Percentiles rank a stretch among this genome's conserved stretches.
Conservation (phyloP, 331 rosid genomes). For the Ulmus americana region DNA sequence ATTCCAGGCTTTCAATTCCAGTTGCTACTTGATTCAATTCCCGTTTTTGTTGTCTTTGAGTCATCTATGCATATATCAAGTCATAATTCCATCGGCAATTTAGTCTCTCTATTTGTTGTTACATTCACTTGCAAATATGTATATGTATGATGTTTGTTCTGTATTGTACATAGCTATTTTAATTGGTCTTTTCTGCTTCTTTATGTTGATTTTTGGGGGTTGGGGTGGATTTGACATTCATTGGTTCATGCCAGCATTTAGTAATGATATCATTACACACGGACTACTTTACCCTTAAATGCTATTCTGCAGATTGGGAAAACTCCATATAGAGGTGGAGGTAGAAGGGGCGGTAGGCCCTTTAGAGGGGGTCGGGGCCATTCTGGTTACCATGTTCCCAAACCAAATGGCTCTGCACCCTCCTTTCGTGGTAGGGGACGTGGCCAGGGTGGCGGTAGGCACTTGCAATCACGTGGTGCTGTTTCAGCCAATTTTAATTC, state of each 20-base stretch:
- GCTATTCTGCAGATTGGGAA: constrained; percentile 52
- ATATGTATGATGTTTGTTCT: no score
- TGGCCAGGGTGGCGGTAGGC: constrained; percentile 54
- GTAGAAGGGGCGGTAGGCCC: constrained; percentile 56
- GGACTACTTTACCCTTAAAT: constrained; percentile 38
- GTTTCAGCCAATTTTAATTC: constrained; percentile 31
- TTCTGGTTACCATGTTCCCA: constrained; percentile 21
- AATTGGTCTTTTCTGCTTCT: not conserved
- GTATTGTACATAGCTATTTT: no score
- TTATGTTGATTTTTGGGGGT: no score
- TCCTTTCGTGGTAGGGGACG: constrained; percentile 55
- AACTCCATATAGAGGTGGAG: constrained; percentile 57
- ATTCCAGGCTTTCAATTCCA: not conserved
- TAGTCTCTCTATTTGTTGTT: no score
- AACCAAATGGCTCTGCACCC: constrained; percentile 34
- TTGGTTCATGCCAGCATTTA: constrained; percentile 11
- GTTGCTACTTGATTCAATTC: no score
- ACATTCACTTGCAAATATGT: no score
- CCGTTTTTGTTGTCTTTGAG: no score
- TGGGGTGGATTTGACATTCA: not conserved
- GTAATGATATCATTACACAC: constrained; percentile 26
- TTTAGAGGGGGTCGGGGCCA: constrained; percentile 55
- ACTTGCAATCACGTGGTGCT: constrained; percentile 46
- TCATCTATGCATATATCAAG: no score
- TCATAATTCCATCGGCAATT: no score